These are phyloP conservation scores for Rhodotorula paludigena DNA, from an alignment of 768 basidiomycete species.

Conservation along the genomic window DNA sequence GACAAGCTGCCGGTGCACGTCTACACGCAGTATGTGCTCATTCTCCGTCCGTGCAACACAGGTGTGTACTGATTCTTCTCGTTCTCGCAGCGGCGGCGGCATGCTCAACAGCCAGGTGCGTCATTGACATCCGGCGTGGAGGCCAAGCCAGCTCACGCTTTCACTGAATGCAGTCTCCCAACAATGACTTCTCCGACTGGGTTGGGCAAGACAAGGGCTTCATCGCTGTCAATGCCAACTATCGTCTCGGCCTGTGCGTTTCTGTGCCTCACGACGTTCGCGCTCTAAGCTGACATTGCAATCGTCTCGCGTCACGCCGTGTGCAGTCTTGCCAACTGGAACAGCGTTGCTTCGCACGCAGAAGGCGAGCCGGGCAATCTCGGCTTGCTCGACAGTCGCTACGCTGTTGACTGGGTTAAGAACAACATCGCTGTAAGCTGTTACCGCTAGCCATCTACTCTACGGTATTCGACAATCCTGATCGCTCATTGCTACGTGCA, in stretches of 20 bases:
- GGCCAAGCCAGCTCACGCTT: too few species aligned
- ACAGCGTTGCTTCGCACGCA: constrained; percentile 1
- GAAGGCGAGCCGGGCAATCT: constrained; percentile 26
- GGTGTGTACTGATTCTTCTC: too few species aligned
- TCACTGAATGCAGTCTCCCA: constrained; percentile 1
- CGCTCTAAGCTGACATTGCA: background rate
- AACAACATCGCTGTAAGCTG: constrained; percentile 14
- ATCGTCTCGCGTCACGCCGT: background rate
- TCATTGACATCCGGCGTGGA: too few species aligned
- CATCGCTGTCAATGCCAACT: constrained; percentile 33
- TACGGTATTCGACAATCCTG: too few species aligned
- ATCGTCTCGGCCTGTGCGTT: constrained; percentile 25
- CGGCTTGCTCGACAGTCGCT: constrained; percentile 28
- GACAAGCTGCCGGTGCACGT: constrained; percentile 30
- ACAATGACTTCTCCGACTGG: constrained; percentile 30
- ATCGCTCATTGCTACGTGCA: too few species aligned
- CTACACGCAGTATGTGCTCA: background rate
- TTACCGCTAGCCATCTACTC: background rate
- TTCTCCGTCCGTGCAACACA: too few species aligned
- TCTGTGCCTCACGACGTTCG: background rate
- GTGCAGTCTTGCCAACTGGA: constrained; percentile 15
- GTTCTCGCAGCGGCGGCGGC: constrained; percentile 15
- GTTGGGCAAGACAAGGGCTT: constrained; percentile 19
- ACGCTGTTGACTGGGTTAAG: constrained; percentile 27
- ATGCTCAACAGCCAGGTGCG: constrained; percentile 22